phyloP scores from a whole-genome alignment of 1,284 basidiomycete species.

The Rhodotorula sp. region DNA sequence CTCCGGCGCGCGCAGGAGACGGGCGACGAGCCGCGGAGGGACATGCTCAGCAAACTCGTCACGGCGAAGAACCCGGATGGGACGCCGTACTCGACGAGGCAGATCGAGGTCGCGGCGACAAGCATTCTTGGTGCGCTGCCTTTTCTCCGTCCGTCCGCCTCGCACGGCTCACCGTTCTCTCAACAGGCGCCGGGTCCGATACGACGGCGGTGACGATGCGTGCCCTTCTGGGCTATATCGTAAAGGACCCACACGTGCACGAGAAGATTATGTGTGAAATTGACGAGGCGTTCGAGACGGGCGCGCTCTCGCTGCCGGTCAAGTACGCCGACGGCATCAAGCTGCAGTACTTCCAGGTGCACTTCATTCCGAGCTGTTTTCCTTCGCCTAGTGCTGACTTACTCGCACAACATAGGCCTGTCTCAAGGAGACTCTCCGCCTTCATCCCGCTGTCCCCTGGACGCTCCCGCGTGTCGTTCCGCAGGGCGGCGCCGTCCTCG shows the following conservation, averaged over 20 bases:
- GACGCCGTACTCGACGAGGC: not conserved
- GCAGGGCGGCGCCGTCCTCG: slow-evolving; percentile 43
- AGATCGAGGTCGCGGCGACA: not conserved
- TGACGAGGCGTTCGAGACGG: slow-evolving; percentile 43
- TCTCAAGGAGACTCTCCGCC: slow-evolving; percentile 48
- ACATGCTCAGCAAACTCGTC: slow-evolving; percentile 5
- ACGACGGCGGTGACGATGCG: slow-evolving; percentile 35
- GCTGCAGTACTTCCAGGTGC: slow-evolving; percentile 39
- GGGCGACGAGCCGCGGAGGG: slow-evolving; percentile 1
- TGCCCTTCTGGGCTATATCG: slow-evolving; percentile 45
- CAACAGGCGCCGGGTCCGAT: slow-evolving; percentile 2
- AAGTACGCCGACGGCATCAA: slow-evolving; percentile 45
- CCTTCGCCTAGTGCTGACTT: not conserved
- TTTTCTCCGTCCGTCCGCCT: not conserved
- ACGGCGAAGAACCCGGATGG: slow-evolving; percentile 1
- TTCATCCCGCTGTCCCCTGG: slow-evolving; percentile 49
- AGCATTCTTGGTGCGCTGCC: not conserved
- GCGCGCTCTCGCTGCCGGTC: slow-evolving; percentile 40
- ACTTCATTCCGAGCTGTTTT: no score
- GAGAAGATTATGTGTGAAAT: slow-evolving; percentile 44
- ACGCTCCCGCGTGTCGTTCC: slow-evolving; percentile 47
- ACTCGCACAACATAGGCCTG: slow-evolving; percentile 41
- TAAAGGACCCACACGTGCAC: slow-evolving; percentile 43
- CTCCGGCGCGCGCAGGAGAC: not conserved
- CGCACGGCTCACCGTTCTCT: not conserved